Conservation (phyloP, 2,329 filamentous ascomycete species). For the Samsoniella hepiali region DNA sequence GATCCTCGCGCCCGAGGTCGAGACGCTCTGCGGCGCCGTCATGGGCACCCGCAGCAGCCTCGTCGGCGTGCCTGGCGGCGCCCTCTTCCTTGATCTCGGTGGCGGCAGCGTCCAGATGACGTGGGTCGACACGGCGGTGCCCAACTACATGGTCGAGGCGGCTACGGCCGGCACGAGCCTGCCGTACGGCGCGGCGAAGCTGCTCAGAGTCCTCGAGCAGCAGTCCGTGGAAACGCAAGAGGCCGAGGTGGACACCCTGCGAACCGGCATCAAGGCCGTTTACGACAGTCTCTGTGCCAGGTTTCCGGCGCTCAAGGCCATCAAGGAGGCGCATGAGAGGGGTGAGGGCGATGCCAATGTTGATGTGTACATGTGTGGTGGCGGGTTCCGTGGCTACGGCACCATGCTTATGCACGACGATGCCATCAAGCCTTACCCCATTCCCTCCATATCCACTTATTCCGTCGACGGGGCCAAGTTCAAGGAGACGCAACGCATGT, state of each 20-base stretch:
- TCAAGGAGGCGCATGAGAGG: constrained; percentile 35
- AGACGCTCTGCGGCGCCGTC: constrained; percentile 74
- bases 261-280: constrained; percentile 54
- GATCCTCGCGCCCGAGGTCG: constrained; percentile 73
- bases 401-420: constrained; percentile 83
- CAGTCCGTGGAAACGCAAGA: constrained; percentile 39
- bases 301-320: constrained; percentile 48
- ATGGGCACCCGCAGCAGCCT: constrained; percentile 79
- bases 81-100: constrained; percentile 82
- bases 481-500: constrained; percentile 49
- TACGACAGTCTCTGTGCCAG: constrained; percentile 50
- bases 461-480: constrained; percentile 62
- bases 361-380: constrained; percentile 81
- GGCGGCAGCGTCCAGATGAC: constrained; percentile 68
- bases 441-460: constrained; percentile 79
- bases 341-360: constrained; percentile 42
- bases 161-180: constrained; percentile 55
- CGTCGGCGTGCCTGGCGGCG: constrained; percentile 55
- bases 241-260: constrained; percentile 53
- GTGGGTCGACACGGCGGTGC: constrained; percentile 51
- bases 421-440: constrained; percentile 71
- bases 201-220: constrained; percentile 48
- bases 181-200: constrained; percentile 58
- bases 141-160: constrained; percentile 50
- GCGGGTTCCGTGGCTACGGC: constrained; percentile 87